These are phyloP conservation scores for Daldinia vernicosa DNA, from an alignment of 495 filamentous ascomycete genomes.

Conservation along the genomic window DNA sequence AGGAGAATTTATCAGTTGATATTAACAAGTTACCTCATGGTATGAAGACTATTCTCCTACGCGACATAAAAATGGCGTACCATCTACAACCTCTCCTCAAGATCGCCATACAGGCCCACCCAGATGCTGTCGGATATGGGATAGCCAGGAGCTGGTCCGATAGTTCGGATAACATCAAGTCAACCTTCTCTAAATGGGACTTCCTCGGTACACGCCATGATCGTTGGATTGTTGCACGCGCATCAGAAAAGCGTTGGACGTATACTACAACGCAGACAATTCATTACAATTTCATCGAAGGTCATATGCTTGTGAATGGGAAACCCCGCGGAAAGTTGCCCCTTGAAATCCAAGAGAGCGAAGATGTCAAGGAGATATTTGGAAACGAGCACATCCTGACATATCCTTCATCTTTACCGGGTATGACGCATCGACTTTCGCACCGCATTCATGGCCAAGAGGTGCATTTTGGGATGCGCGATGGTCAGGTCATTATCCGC, in stretches of 20 bases:
- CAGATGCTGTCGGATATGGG: slow-evolving; percentile 45
- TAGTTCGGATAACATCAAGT: not conserved
- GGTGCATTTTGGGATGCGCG: slow-evolving; percentile 61
- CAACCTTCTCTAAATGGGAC: slow-evolving; percentile 22
- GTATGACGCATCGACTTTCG: slow-evolving; percentile 58
- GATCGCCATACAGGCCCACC: slow-evolving; percentile 36
- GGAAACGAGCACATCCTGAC: slow-evolving; percentile 57
- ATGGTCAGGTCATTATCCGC: slow-evolving; percentile 50
- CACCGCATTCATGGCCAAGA: slow-evolving; percentile 43
- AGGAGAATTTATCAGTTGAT: slow-evolving; percentile 51
- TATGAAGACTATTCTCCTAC: slow-evolving; percentile 52
- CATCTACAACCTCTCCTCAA: slow-evolving; percentile 48
- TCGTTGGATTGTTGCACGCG: slow-evolving; percentile 47
- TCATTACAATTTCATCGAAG: slow-evolving; percentile 59
- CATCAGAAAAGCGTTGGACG: not conserved
- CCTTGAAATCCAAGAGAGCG: slow-evolving; percentile 48
- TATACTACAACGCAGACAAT: slow-evolving; percentile 39
- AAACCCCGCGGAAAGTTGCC: slow-evolving; percentile 56
- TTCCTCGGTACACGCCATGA: slow-evolving; percentile 41
- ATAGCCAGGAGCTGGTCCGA: slow-evolving; percentile 32
- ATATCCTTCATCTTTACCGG: slow-evolving; percentile 54
- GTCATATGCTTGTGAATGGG: slow-evolving; percentile 59
- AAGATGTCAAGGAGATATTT: slow-evolving; percentile 57
- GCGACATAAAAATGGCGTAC: slow-evolving; percentile 58
- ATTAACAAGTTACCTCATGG: slow-evolving; percentile 43